phyloP scores from a whole-genome alignment of 1,139 yeast species.

The Candida tetrigidarum region DNA sequence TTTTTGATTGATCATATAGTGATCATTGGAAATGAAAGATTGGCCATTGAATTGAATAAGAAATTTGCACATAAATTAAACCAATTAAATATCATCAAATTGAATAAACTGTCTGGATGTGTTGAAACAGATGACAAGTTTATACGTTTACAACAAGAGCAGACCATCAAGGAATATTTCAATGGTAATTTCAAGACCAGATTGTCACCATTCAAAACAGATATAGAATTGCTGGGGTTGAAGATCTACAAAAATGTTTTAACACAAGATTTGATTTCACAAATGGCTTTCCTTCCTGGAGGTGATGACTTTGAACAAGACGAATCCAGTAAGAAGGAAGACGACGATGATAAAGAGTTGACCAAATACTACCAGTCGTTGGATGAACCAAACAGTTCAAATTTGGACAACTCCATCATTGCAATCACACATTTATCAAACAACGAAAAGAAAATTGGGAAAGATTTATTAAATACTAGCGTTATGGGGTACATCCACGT shows the following conservation, averaged over 20 bases:
- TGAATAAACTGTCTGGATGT: constrained; percentile 72
- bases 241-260: constrained; percentile 44
- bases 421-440: constrained; percentile 70
- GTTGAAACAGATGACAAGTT: constrained; percentile 76
- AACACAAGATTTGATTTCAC: constrained; percentile 40
- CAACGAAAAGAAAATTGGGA: constrained; percentile 42
- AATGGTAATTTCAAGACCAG: constrained; percentile 74
- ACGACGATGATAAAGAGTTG: constrained; percentile 32
- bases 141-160: constrained; percentile 72
- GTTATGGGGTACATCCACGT: constrained; percentile 68
- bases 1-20: constrained; percentile 63
- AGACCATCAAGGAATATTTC: constrained; percentile 82
- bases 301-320: constrained; percentile 48
- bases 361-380: constrained; percentile 38
- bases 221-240: constrained; percentile 40
- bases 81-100: constrained; percentile 54
- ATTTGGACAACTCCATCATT: constrained; percentile 71
- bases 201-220: constrained; percentile 71
- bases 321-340: constrained; percentile 25
- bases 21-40: constrained; percentile 66
- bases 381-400: constrained; percentile 55
- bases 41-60: constrained; percentile 65
- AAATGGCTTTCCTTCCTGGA: constrained; percentile 47
- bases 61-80: constrained; percentile 49
- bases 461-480: constrained; percentile 58